phyloP scores from a whole-genome alignment of 306 rosid species.

The Trifolium subterraneum region DNA sequence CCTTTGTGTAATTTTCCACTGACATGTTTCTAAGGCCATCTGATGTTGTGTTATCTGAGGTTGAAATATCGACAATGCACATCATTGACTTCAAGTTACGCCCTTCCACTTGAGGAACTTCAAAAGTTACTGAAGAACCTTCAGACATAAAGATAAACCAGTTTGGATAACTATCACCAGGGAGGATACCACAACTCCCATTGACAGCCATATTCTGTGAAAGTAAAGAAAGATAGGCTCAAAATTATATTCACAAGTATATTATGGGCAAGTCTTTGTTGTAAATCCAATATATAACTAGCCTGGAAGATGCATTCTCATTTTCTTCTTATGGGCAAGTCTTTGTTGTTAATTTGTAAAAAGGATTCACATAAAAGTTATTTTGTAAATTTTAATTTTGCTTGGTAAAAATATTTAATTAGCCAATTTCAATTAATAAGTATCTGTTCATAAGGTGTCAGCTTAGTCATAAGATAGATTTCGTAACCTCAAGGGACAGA shows the following conservation, averaged over 20 bases:
- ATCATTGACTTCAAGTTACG: slow-evolving; percentile 32
- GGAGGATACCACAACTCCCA: neutral
- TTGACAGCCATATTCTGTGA: slow-evolving; percentile 7
- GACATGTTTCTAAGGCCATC: slow-evolving; percentile 11
- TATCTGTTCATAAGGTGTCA: too few species aligned
- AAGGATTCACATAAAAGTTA: too few species aligned
- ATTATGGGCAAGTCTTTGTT: too few species aligned
- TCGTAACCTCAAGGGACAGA: too few species aligned
- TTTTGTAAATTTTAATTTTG: too few species aligned
- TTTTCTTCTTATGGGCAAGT: too few species aligned
- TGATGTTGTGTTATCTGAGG: neutral
- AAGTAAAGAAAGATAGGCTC: neutral
- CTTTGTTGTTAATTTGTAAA: too few species aligned
- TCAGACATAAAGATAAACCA: slow-evolving; percentile 17
- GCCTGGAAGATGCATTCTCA: too few species aligned
- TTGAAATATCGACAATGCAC: slow-evolving; percentile 4
- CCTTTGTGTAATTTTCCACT: slow-evolving; percentile 29
- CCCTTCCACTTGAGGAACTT: slow-evolving; percentile 30
- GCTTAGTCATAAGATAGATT: too few species aligned
- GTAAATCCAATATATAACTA: too few species aligned
- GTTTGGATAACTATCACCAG: neutral
- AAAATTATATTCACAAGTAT: neutral
- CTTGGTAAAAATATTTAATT: too few species aligned
- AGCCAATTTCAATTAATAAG: too few species aligned
- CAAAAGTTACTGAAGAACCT: slow-evolving; percentile 18